A percentile compares a stretch with the other conserved stretches of the same genome.
Conservation (phyloP, 2,329 filamentous ascomycete genomes). For the Dactylonectria estremocensis region DNA sequence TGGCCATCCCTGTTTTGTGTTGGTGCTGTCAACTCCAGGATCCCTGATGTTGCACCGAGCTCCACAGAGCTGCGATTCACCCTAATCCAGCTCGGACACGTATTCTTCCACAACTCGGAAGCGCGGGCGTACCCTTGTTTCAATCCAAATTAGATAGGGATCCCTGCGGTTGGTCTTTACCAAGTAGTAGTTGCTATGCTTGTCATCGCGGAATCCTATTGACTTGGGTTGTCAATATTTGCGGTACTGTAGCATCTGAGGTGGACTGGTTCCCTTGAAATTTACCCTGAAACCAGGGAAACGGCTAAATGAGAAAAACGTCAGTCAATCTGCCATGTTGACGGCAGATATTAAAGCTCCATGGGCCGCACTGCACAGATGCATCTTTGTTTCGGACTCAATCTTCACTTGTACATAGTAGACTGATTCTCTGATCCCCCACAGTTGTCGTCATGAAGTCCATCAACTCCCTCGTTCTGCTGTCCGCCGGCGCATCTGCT, state of each 20-base stretch:
- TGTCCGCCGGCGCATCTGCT: conserved; percentile 15
- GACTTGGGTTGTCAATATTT: not conserved
- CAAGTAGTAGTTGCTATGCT: not conserved
- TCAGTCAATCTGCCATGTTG: not conserved
- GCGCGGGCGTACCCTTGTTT: not conserved
- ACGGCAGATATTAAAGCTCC: not conserved
- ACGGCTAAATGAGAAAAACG: not conserved
- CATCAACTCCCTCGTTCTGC: conserved; percentile 11
- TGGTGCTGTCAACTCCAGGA: not conserved
- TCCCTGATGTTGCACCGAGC: not conserved
- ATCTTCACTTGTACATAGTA: not conserved
- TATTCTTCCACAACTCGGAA: conserved; percentile 31
- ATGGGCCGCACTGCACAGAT: not conserved
- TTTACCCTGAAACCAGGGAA: not conserved
- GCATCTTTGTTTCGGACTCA: not conserved
- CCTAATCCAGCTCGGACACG: conserved; percentile 2
- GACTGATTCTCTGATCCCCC: not conserved
- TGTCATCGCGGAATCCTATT: not conserved
- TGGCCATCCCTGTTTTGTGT: not conserved
- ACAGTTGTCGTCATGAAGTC: conserved; percentile 24
- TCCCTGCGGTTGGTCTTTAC: not conserved
- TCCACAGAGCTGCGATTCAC: conserved; percentile 3
- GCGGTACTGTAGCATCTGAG: not conserved
- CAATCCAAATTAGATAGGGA: conserved; percentile 7
- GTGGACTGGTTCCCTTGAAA: not conserved